These are phyloP conservation scores for Recurvomyces mirabilis DNA, from an alignment of 495 filamentous ascomycete genomes.

Conservation along the genomic window DNA sequence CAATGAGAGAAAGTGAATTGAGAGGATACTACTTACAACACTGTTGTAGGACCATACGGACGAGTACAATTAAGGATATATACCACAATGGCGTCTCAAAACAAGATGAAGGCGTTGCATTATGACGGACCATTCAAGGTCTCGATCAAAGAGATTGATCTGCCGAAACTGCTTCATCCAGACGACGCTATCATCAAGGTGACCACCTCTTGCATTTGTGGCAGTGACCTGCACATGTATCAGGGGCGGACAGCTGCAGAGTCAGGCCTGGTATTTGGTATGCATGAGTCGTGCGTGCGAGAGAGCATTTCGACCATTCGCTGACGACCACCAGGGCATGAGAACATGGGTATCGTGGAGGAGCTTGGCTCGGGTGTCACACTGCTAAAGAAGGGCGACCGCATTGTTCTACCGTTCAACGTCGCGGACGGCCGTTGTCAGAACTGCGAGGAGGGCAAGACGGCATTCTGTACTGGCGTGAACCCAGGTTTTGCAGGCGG, in stretches of 20 bases:
- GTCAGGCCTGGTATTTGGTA: constrained; percentile 44
- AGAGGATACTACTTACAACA: no score
- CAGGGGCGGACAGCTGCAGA: constrained; percentile 43
- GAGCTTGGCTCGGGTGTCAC: constrained; percentile 39
- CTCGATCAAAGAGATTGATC: constrained; percentile 38
- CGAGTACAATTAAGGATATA: no score
- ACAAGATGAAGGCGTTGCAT: constrained; percentile 44
- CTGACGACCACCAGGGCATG: no score
- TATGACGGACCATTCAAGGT: constrained; percentile 44
- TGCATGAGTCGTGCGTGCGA: no score
- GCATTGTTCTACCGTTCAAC: constrained; percentile 50
- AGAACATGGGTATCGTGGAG: constrained; percentile 32
- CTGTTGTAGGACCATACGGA: no score
- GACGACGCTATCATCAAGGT: constrained; percentile 40
- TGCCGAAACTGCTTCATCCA: constrained; percentile 38
- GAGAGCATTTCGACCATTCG: no score
- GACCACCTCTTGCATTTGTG: constrained; percentile 47
- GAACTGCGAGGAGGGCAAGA: constrained; percentile 49
- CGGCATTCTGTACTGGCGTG: constrained; percentile 44
- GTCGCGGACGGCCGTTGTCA: constrained; percentile 46
- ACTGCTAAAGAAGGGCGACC: constrained; percentile 40
- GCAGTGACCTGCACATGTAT: constrained; percentile 37
- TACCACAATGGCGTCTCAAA: constrained; percentile 1
- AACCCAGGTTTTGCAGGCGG: constrained; percentile 50
- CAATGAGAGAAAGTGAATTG: no score